phyloP scores from a whole-genome alignment of 345 rosid genomes.

The Gossypium herbaceum region DNA sequence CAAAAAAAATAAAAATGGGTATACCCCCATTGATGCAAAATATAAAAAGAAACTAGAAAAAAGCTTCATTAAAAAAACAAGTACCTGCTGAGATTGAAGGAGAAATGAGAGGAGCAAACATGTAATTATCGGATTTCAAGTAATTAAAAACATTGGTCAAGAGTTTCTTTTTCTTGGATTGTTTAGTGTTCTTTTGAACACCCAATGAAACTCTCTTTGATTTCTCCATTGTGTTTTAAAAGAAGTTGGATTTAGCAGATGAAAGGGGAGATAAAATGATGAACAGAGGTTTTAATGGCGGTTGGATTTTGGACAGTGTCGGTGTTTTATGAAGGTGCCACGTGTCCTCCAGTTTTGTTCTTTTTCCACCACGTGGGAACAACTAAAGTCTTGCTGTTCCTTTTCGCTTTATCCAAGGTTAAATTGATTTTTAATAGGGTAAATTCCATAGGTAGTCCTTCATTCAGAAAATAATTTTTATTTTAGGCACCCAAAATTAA shows the following conservation, averaged over 20 bases:
- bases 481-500: no score
- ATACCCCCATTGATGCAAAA: not conserved
- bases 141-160: constrained; percentile 28
- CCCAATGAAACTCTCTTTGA: constrained; percentile 12
- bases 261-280: no score
- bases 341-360: no score
- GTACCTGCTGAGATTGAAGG: constrained; percentile 1
- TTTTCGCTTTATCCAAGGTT: no score
- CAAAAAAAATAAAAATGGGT: not conserved
- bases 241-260: not conserved
- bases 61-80: not conserved
- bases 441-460: no score
- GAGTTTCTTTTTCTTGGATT: constrained; percentile 21
- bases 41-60: no score
- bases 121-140: constrained; percentile 41
- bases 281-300: no score
- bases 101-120: constrained; percentile 46
- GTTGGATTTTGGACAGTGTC: no score
- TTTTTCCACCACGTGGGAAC: not conserved
- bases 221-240: not conserved
- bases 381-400: not conserved
- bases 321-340: no score
- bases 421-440: no score
- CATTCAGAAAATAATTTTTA: no score
- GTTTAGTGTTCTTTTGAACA: constrained; percentile 19